A percentile compares a stretch with the other conserved stretches of the same genome.
Conservation (phyloP, 106 monocot genomes). For the Dendrobium nobile region DNA sequence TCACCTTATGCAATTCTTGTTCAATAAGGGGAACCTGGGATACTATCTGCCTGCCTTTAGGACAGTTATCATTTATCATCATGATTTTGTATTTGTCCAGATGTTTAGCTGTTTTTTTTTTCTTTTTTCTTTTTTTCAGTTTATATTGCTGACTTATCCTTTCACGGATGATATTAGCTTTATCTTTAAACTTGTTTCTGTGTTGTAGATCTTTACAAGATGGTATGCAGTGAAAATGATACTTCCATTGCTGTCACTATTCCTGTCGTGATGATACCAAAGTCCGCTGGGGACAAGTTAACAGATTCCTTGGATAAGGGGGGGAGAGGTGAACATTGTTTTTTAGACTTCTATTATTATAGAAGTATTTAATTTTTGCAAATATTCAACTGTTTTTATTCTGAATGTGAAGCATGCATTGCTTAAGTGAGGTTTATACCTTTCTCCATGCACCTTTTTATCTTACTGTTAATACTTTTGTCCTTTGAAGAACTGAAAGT, state of each 20-base stretch:
- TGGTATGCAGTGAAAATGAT: conserved; percentile 90
- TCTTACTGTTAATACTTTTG: background rate
- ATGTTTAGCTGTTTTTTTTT: background rate
- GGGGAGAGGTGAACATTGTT: conserved; percentile 40
- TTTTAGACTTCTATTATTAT: background rate
- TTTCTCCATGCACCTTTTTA: background rate
- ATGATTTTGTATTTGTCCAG: background rate
- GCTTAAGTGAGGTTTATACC: background rate
- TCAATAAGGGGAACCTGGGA: background rate
- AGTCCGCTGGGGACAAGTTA: conserved; percentile 63
- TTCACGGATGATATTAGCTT: background rate
- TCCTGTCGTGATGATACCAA: conserved; percentile 93
- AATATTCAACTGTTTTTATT: background rate
- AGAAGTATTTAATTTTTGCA: background rate
- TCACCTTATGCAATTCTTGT: background rate
- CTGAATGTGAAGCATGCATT: background rate
- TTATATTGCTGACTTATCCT: background rate
- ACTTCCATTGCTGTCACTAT: conserved; percentile 75
- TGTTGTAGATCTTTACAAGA: conserved; percentile 87
- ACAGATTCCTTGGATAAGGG: conserved; percentile 40
- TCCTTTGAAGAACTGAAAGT: background rate
- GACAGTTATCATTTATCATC: background rate
- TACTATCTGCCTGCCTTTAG: background rate
- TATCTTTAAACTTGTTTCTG: conserved; percentile 3
- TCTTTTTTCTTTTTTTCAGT: background rate